phyloP scores from a whole-genome alignment of 352 stramenopile genomes.

The Phytophthora sp. region DNA sequence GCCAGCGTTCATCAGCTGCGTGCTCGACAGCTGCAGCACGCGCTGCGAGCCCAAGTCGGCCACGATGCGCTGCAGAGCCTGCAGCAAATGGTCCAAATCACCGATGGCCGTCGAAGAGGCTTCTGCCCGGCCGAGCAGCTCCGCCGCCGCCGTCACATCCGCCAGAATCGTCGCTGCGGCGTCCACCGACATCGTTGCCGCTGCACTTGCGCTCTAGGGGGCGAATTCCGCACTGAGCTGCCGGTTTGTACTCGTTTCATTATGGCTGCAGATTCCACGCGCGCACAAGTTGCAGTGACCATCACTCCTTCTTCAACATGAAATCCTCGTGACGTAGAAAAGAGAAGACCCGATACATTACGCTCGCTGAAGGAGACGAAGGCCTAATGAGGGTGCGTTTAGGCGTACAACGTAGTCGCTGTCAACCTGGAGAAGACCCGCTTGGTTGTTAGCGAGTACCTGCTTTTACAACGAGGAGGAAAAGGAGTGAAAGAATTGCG shows the following conservation, averaged over 20 bases:
- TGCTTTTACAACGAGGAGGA: too few species aligned
- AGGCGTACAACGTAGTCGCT: too few species aligned
- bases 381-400: too few species aligned
- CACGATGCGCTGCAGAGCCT: slow-evolving; percentile 41
- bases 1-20: slow-evolving; percentile 61
- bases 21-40: slow-evolving; percentile 33
- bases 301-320: slow-evolving; percentile 35
- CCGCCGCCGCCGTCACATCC: slow-evolving; percentile 23
- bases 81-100: slow-evolving; percentile 16
- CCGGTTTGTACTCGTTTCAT: too few species aligned
- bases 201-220: slow-evolving; percentile 6
- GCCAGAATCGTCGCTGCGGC: slow-evolving; percentile 13
- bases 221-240: slow-evolving; percentile 27
- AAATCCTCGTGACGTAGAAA: not conserved
- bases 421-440: too few species aligned
- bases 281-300: slow-evolving; percentile 8
- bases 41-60: slow-evolving; percentile 22
- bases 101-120: not conserved
- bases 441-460: too few species aligned
- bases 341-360: too few species aligned
- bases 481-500: too few species aligned
- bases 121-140: slow-evolving; percentile 16
- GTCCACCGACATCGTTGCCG: slow-evolving; percentile 18
- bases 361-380: too few species aligned
- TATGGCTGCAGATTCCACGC: not conserved